phyloP scores from a whole-genome alignment of 257 asterid genomes.

The Nyctanthes arbortristis region DNA sequence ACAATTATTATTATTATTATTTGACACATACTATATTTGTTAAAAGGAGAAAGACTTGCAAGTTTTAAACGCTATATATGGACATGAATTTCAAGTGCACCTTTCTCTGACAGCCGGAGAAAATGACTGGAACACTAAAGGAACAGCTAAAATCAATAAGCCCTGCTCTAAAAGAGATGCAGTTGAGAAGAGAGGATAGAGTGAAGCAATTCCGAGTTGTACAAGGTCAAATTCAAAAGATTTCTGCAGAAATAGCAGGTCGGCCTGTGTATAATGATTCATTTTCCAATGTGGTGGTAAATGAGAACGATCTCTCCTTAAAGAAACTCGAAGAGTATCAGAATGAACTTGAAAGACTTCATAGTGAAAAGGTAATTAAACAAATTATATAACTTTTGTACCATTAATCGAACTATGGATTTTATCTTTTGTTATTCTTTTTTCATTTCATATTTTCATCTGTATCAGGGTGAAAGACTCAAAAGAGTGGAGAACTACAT shows the following conservation, averaged over 20 bases:
- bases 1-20: neutral
- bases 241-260: conserved; percentile 87
- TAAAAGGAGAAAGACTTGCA: no score
- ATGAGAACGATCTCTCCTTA: conserved; percentile 76
- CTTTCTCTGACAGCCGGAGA: conserved; percentile 73
- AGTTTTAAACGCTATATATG: no score
- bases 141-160: conserved; percentile 82
- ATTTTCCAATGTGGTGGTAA: conserved; percentile 49
- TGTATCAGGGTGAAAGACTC: conserved; percentile 72
- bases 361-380: conserved; percentile 69
- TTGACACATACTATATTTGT: no score
- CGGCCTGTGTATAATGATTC: conserved; percentile 68
- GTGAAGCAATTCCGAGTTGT: conserved; percentile 79
- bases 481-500: conserved; percentile 79
- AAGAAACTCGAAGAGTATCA: conserved; percentile 86
- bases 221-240: conserved; percentile 77
- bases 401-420: conserved; percentile 3
- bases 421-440: conserved; percentile 14
- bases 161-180: conserved; percentile 91
- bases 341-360: conserved; percentile 88
- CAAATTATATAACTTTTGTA: neutral
- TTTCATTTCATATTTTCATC: conserved; percentile 18
- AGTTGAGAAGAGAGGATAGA: conserved; percentile 73
- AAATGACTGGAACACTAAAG: conserved; percentile 83
- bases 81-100: conserved; percentile 24